Evolutionary conservation across 495 filamentous ascomycete genomes (phyloP).

Genomic region (Xylaria flabelliformis): DNA sequence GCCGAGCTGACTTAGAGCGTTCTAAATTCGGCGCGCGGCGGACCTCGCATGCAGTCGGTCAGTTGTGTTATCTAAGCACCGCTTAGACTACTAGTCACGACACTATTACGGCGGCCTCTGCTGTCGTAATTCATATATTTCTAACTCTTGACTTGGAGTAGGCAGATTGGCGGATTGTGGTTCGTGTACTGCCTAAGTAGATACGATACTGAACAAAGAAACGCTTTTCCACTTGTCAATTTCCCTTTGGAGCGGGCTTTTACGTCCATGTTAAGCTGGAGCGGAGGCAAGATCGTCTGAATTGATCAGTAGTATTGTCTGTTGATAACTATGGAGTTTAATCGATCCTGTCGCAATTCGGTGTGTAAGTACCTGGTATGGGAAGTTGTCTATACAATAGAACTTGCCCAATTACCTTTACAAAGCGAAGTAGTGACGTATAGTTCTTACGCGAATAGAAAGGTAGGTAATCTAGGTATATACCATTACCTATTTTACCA

Average conservation of each 20-base stretch:
- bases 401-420: not conserved
- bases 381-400: not conserved
- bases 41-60: conserved; percentile 16
- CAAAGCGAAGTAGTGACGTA: not conserved
- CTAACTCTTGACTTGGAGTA: not conserved
- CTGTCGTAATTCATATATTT: not conserved
- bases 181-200: not conserved
- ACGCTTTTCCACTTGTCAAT: not conserved
- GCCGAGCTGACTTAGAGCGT: conserved; percentile 17
- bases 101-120: not conserved
- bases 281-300: not conserved
- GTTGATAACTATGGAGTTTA: not conserved
- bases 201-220: not conserved
- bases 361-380: not conserved
- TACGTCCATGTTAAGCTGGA: not conserved
- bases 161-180: not conserved
- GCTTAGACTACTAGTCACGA: not conserved
- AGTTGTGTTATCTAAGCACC: not conserved
- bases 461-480: no score
- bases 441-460: not conserved
- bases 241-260: not conserved
- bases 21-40: not conserved
- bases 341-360: not conserved
- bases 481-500: no score
- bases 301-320: not conserved